Conservation (phyloP, 179 eudicot genomes). For the Dionaea muscipula region DNA sequence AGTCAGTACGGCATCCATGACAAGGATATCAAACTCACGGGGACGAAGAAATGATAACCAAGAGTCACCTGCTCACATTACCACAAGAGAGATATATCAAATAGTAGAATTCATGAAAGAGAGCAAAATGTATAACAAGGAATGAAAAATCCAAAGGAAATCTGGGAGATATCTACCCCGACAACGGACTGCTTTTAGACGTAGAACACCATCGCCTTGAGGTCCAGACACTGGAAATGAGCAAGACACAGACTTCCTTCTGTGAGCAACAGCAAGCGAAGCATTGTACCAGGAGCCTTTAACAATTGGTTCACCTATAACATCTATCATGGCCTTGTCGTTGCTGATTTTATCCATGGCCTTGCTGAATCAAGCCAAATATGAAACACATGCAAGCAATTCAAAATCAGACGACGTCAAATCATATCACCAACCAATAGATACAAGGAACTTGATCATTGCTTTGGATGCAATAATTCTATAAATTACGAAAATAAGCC, state of each 20-base stretch:
- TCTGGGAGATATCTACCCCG: conserved; percentile 38
- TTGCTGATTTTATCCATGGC: conserved; percentile 78
- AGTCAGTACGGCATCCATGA: conserved; percentile 80
- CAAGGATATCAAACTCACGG: conserved; percentile 68
- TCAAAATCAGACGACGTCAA: not conserved
- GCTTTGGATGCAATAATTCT: no score
- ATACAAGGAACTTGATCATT: no score
- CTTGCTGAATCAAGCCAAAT: conserved; percentile 38
- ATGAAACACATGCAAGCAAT: not conserved
- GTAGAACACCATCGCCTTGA: conserved; percentile 73
- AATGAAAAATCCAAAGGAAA: not conserved
- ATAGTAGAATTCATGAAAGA: not conserved
- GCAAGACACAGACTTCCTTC: conserved; percentile 77
- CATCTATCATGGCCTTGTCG: conserved; percentile 39
- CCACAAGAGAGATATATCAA: conserved; percentile 8
- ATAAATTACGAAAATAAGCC: no score
- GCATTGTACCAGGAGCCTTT: conserved; percentile 97
- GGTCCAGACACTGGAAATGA: conserved; percentile 92
- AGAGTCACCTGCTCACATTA: conserved; percentile 35
- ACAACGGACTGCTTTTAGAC: conserved; percentile 65
- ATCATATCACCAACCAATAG: no score
- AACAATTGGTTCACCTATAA: conserved; percentile 75
- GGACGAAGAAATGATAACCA: conserved; percentile 49
- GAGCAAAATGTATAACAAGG: not conserved
- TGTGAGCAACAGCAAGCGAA: conserved; percentile 76